A percentile compares a stretch with the other conserved stretches of the same genome.
phyloP scores from a whole-genome alignment of 164 flowering plant species.

The Stephania cephalantha region DNA sequence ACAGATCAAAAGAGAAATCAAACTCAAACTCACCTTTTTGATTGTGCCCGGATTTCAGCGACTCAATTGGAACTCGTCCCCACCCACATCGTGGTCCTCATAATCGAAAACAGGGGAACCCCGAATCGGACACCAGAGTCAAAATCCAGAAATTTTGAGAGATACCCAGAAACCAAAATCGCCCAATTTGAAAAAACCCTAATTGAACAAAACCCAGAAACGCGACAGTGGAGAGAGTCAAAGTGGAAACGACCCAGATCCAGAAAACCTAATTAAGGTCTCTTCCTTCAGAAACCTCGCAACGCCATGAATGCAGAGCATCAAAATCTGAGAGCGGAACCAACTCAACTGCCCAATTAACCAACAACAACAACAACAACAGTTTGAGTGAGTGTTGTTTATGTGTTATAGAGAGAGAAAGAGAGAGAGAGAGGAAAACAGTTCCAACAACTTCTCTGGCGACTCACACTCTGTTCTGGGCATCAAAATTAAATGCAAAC shows the following conservation, averaged over 20 bases:
- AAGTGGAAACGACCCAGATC: neutral
- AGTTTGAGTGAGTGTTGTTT: no score
- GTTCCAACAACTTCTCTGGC: constrained; percentile 12
- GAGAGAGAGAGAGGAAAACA: neutral
- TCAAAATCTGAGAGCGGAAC: neutral
- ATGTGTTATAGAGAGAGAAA: neutral
- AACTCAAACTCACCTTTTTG: constrained; percentile 19
- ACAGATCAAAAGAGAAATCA: constrained; percentile 20
- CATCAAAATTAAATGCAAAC: constrained; percentile 21
- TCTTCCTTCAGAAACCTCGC: constrained; percentile 1
- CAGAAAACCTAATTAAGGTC: neutral
- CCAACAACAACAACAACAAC: constrained; percentile 8
- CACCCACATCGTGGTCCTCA: neutral
- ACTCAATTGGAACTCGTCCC: neutral
- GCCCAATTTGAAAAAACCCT: neutral
- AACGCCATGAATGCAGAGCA: neutral
- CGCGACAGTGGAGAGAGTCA: neutral
- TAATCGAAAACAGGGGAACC: neutral
- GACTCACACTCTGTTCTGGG: constrained; percentile 9
- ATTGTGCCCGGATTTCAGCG: neutral
- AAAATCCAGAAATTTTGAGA: constrained; percentile 1
- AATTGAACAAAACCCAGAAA: neutral
- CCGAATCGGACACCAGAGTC: neutral
- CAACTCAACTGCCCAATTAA: neutral
- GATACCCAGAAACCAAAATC: neutral